Conservation (phyloP, 352 stramenopile species). For the Globisporangium paroecandrum region DNA sequence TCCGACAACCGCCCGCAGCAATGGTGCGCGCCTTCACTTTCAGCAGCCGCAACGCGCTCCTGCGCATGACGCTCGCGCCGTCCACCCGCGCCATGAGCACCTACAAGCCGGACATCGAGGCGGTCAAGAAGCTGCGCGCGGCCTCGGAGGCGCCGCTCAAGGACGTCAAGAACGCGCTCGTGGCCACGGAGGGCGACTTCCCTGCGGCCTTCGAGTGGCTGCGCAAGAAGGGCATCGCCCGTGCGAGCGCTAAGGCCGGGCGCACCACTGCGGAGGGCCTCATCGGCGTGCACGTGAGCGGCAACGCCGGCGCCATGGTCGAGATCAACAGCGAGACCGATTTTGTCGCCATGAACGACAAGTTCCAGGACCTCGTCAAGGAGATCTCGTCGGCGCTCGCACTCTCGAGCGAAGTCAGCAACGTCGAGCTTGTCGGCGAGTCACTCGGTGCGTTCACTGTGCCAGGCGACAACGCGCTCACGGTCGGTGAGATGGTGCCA, state of each 20-base stretch:
- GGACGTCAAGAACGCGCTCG: conserved; percentile 88
- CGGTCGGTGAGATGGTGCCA: conserved; percentile 67
- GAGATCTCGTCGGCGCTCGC: conserved; percentile 48
- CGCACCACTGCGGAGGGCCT: conserved; percentile 78
- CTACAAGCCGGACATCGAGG: conserved; percentile 78
- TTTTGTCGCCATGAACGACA: conserved; percentile 93
- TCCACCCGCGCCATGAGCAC: conserved; percentile 51
- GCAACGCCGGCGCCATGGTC: conserved; percentile 82
- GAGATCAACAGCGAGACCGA: conserved; percentile 95
- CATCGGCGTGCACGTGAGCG: conserved; percentile 67
- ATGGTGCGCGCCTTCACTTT: conserved; percentile 18
- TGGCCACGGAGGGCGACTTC: conserved; percentile 77
- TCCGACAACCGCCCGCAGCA: not conserved
- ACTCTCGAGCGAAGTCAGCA: conserved; percentile 17
- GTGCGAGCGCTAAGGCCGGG: conserved; percentile 73
- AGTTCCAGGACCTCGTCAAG: conserved; percentile 79
- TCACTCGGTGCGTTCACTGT: conserved; percentile 44
- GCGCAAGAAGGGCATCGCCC: conserved; percentile 84
- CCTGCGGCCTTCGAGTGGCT: conserved; percentile 86
- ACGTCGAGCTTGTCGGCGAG: conserved; percentile 31
- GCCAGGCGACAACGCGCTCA: conserved; percentile 31
- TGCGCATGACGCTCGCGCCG: conserved; percentile 11
- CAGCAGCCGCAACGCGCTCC: conserved; percentile 7
- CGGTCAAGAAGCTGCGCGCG: conserved; percentile 87
- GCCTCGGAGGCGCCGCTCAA: conserved; percentile 85